Conservation (phyloP, 768 basidiomycete genomes). For the Kwoniella sp. region DNA sequence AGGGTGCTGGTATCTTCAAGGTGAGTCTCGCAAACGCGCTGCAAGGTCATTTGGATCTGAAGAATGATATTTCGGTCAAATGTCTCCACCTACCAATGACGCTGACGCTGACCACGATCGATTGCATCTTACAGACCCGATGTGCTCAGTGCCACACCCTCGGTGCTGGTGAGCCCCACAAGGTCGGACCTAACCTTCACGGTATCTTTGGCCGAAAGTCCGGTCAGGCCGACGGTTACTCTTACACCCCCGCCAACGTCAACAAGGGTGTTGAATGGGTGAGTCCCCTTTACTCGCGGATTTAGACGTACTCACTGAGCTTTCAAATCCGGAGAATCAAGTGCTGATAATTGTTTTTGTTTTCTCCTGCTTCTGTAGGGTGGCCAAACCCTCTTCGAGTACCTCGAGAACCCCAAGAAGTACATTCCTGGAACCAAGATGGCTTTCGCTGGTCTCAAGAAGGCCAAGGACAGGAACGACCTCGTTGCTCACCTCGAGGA, state of each 20-base stretch:
- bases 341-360: conserved; percentile 20
- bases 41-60: no score
- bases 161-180: conserved; percentile 56
- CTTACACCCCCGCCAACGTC: conserved; percentile 91
- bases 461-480: conserved; percentile 95
- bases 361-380: conserved; percentile 36
- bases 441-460: conserved; percentile 98
- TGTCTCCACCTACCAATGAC: background rate
- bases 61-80: no score
- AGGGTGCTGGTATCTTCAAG: conserved; percentile 95
- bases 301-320: no score
- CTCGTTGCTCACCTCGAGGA: conserved; percentile 65
- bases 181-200: conserved; percentile 90
- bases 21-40: conserved; percentile 62
- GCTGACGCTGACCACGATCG: no score
- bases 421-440: conserved; percentile 74
- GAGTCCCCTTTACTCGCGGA: conserved; percentile 2
- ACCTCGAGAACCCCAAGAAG: conserved; percentile 91
- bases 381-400: conserved; percentile 84
- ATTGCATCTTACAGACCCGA: conserved; percentile 41
- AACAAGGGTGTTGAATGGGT: conserved; percentile 88
- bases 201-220: conserved; percentile 71
- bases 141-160: conserved; percentile 79
- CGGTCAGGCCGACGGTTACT: conserved; percentile 80
- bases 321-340: no score